Evolutionary conservation across 2,329 filamentous ascomycete species (phyloP).

Genomic region (Chalaropsis thielavioides): DNA sequence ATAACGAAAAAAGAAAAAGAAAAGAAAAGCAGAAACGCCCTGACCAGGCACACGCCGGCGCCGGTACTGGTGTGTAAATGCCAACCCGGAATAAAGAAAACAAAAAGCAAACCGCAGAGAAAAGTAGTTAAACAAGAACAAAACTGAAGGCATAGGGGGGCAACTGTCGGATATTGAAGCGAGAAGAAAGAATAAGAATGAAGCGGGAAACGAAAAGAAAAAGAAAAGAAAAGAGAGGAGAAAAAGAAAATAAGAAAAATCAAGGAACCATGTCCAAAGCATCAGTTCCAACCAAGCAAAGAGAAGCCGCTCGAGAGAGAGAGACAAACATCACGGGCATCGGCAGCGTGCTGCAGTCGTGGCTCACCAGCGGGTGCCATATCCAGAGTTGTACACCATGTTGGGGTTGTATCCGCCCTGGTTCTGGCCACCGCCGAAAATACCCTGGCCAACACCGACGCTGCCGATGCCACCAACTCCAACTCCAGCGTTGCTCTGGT

Average conservation of each 20-base stretch:
- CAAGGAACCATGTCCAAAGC: constrained; percentile 12
- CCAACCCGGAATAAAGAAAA: neutral
- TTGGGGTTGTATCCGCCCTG: constrained; percentile 91
- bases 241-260: constrained; percentile 20
- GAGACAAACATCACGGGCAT: neutral
- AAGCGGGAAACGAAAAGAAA: constrained; percentile 11
- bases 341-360: neutral
- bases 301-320: constrained; percentile 10
- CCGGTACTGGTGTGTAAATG: constrained; percentile 4
- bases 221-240: constrained; percentile 19
- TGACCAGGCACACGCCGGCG: constrained; percentile 11
- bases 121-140: constrained; percentile 17
- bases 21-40: constrained; percentile 12
- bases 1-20: neutral
- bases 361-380: constrained; percentile 16
- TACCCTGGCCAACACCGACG: constrained; percentile 53
- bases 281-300: neutral
- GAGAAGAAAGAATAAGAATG: neutral
- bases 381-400: constrained; percentile 52
- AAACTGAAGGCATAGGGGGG: constrained; percentile 19
- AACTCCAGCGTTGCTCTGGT: constrained; percentile 62
- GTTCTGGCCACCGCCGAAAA: constrained; percentile 64
- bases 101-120: constrained; percentile 8
- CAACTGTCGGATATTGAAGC: neutral
- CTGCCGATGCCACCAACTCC: constrained; percentile 17